A percentile compares a stretch with the other conserved stretches of the same genome.
These are phyloP conservation scores for Amanita rubescens DNA, from an alignment of 768 basidiomycete genomes.

Conservation along the genomic window DNA sequence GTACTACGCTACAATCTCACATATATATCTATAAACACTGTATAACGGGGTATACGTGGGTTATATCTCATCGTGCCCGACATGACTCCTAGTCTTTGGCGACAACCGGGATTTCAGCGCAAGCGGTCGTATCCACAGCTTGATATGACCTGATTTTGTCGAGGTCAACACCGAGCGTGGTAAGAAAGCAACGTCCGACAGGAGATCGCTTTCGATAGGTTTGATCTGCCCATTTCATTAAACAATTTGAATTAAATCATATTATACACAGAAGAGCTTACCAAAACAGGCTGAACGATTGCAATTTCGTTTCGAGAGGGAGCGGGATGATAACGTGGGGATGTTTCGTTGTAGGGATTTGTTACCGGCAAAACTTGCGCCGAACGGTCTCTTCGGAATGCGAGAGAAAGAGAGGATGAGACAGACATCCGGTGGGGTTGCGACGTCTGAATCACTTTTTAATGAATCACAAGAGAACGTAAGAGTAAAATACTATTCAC, in stretches of 20 bases:
- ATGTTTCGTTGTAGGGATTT: constrained; percentile 30
- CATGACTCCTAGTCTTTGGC: constrained; percentile 15
- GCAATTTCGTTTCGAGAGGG: constrained; percentile 89
- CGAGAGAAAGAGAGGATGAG: constrained; percentile 72
- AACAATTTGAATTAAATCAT: not conserved
- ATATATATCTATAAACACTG: too few species aligned
- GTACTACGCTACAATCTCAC: too few species aligned
- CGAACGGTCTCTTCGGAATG: constrained; percentile 57
- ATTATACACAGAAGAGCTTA: constrained; percentile 27
- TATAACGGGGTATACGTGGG: not conserved
- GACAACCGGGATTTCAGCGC: constrained; percentile 31
- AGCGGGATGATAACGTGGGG: constrained; percentile 72
- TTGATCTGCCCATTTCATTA: constrained; percentile 50
- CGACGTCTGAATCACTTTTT: constrained; percentile 27
- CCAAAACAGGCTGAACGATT: constrained; percentile 84
- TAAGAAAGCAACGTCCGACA: constrained; percentile 71
- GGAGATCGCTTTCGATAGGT: constrained; percentile 71
- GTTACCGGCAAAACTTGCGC: constrained; percentile 45
- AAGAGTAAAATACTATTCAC: constrained; percentile 19
- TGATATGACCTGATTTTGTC: constrained; percentile 71
- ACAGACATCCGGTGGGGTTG: constrained; percentile 60
- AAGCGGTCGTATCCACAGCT: constrained; percentile 79
- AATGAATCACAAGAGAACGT: not conserved
- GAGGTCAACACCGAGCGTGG: constrained; percentile 71
- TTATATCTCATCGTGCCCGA: constrained; percentile 7